Base-by-base conservation (phyloP, 2,329 filamentous ascomycete species). In the Mariannaea sp. region DNA sequence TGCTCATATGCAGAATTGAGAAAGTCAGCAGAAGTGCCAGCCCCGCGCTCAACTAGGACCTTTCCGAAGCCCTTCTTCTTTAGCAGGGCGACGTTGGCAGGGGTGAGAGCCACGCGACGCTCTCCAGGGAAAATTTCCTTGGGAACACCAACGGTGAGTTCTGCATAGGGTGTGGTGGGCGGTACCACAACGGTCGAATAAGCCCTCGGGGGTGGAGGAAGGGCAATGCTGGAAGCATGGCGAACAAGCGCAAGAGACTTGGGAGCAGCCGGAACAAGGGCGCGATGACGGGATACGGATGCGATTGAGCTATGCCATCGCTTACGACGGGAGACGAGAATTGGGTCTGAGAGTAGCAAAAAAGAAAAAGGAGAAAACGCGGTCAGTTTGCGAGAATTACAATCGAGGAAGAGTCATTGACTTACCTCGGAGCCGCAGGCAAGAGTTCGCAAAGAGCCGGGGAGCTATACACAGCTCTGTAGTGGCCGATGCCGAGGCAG, bases 41-140 rank as follows among this genome's bases (percentile, higher is more conserved):
- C 91, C 30, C 89, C 89, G 16, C 85, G 83, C 74, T 96, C 89
- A 30, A 96, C 81, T 3, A 96, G 74, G 19, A 96, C 83, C 57
- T 85, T 84, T 27, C 79, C 80, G 70, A 91, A 94, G 27, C 91
- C 92, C 71, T 95, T 96, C 71, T 95, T 95, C 58, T 92, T 82
- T 1, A 96, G 75, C 1, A 95, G 76, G 2, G 86, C 82, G 13
- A 92, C 89, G 75, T 96, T 96, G 59, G 89, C 84, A 1, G 92
- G 92, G 0, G 90, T 93, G 50, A 96, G 80, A 24, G 92, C 90
- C 12, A 96, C 91, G 44, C 92, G 88, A 35, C 88, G 85, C 75
- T 96, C 92, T 53, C 86, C 84, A 1, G 85, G 82, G 65, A 82
- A 91, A n/a, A 83, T 87, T 72, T 96, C 92, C 53, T 82, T 84